phyloP scores from a whole-genome alignment of 257 asterid species.

The Solanum okadae region DNA sequence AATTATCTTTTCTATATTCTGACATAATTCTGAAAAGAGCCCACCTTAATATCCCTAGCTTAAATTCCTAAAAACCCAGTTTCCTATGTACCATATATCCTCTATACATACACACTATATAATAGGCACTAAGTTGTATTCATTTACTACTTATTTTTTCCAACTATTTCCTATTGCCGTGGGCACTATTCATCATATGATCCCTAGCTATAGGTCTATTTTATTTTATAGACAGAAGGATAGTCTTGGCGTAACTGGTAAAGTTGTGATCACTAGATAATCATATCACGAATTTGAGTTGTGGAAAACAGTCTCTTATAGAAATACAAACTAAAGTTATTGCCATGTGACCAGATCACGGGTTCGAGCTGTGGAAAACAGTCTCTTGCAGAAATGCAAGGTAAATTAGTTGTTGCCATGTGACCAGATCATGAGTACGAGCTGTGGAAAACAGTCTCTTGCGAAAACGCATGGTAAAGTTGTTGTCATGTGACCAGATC shows the following conservation, averaged over 20 bases:
- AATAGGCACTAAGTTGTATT: neutral
- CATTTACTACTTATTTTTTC: neutral
- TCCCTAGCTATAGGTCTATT: neutral
- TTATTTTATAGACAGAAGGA: neutral
- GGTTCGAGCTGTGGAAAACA: too few relatives aligned
- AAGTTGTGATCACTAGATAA: neutral
- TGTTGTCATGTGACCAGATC: too few relatives aligned
- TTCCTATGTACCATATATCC: neutral
- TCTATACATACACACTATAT: neutral
- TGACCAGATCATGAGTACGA: neutral
- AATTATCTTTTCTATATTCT: neutral
- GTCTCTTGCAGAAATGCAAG: too few relatives aligned
- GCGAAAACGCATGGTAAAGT: too few relatives aligned
- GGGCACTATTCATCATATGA: neutral
- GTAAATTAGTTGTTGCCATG: neutral
- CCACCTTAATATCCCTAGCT: constrained; percentile 5
- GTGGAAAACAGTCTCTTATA: neutral
- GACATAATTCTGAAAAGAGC: neutral
- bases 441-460: neutral
- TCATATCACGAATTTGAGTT: neutral
- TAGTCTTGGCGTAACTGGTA: neutral
- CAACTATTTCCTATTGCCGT: neutral
- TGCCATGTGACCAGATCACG: neutral
- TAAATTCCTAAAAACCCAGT: constrained; percentile 1
- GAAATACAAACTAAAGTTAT: too few relatives aligned